A percentile compares a stretch with the other conserved stretches of the same genome.
phyloP scores from a whole-genome alignment of 1,139 yeast genomes.

The Pneumocystis carinii region DNA sequence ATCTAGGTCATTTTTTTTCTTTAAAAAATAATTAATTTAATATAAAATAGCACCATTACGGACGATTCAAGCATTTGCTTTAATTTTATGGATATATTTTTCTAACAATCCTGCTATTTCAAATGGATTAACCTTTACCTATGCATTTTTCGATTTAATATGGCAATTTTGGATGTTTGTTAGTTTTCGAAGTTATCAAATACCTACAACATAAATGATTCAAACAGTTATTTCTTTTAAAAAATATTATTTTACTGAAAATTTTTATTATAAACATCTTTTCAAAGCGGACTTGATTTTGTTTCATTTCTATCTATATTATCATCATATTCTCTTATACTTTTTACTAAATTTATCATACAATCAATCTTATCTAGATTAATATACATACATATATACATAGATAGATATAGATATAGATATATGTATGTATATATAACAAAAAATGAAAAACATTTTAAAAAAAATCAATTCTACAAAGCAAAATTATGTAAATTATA shows the following conservation, averaged over 20 bases:
- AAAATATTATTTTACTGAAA: no score
- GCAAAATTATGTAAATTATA: neutral
- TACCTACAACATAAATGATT: no score
- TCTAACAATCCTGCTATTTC: neutral
- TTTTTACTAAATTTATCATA: no score
- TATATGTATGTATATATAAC: no score
- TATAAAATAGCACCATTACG: neutral
- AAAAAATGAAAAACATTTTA: neutral
- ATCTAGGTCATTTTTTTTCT: neutral
- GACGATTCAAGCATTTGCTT: neutral
- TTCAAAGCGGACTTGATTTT: no score
- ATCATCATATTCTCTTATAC: no score
- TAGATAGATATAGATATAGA: no score
- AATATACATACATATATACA: no score
- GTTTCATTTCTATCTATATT: no score
- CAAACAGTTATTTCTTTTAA: no score
- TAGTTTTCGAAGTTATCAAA: neutral
- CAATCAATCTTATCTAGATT: no score
- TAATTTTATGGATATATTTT: neutral
- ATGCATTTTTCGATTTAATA: slow-evolving; percentile 6
- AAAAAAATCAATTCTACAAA: neutral
- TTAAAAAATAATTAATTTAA: neutral
- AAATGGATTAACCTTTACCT: slow-evolving; percentile 4
- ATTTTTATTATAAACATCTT: no score
- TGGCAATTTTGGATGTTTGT: slow-evolving; percentile 8